A percentile compares a stretch with the other conserved stretches of the same genome.
phyloP scores from a whole-genome alignment of 2,329 filamentous ascomycete genomes.

The Cryphonectria parasitica region DNA sequence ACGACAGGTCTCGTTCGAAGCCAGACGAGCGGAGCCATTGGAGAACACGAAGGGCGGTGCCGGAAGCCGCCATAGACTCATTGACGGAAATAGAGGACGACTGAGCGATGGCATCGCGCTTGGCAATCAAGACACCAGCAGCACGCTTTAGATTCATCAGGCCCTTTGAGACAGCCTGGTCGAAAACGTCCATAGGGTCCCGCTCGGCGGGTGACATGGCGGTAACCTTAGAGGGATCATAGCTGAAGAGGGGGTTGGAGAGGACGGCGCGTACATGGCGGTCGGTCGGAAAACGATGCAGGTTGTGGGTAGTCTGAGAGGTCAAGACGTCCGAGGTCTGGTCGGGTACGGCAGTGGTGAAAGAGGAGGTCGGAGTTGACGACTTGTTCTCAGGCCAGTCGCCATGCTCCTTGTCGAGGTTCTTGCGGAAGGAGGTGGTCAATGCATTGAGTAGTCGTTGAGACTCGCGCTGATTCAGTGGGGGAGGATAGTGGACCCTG shows the following conservation, averaged over 20 bases:
- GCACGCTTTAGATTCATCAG: slow-evolving; percentile 60
- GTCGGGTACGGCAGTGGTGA: slow-evolving; percentile 24
- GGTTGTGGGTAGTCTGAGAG: slow-evolving; percentile 22
- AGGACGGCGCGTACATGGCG: slow-evolving; percentile 61
- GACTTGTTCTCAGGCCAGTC: slow-evolving; percentile 41
- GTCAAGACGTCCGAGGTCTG: slow-evolving; percentile 25
- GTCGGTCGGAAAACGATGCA: slow-evolving; percentile 46
- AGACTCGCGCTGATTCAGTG: slow-evolving; percentile 54
- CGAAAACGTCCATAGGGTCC: slow-evolving; percentile 59
- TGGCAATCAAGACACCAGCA: slow-evolving; percentile 56
- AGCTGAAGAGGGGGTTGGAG: slow-evolving; percentile 58
- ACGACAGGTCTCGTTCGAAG: slow-evolving; percentile 49
- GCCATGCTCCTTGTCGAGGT: slow-evolving; percentile 63
- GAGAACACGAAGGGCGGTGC: slow-evolving; percentile 53
- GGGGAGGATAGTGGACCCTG: slow-evolving; percentile 55
- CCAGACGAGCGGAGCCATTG: slow-evolving; percentile 59
- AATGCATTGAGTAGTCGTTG: slow-evolving; percentile 59
- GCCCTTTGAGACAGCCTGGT: slow-evolving; percentile 57
- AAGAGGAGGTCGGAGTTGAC: slow-evolving; percentile 11
- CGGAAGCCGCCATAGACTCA: slow-evolving; percentile 45
- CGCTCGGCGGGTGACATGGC: slow-evolving; percentile 30
- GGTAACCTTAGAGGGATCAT: slow-evolving; percentile 39
- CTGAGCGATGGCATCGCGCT: slow-evolving; percentile 46
- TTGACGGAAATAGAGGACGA: slow-evolving; percentile 39
- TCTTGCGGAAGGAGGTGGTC: slow-evolving; percentile 60